Base-by-base conservation (phyloP, 495 filamentous ascomycete genomes). In the Neurospora hispaniola region DNA sequence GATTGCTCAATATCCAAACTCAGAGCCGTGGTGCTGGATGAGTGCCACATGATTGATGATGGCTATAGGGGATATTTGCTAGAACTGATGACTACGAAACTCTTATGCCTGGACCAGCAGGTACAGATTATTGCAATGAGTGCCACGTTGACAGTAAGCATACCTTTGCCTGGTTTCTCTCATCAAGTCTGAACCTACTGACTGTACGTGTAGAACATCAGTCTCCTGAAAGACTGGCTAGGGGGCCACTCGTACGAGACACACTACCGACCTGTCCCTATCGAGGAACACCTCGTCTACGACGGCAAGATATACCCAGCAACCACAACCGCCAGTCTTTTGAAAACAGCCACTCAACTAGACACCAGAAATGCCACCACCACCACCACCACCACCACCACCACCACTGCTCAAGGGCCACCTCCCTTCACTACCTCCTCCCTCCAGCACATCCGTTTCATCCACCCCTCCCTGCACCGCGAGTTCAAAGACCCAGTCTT, bases 81-180 rank as follows among this genome's bases (percentile, higher is more conserved):
- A 70, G 93, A 96, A 78, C 80, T 94, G n/a, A 88, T 94, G 82
- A 88, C 90, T 6, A 92, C 92, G 4, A 96, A 96, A 74, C 77
- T 94, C 35, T 79, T 94, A 8, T 86, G 90, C 70, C 82, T 94
- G 12, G 90, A 88, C 48, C 87, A 91, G 73, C 82, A 85, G 54
- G 86, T 93, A 38, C 93, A 96, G 75, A 89, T 96, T 35, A 84
- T 94, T 70, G 92, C 90, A 73, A 94, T 94, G 93, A 94, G 92
- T 73, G 92, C 93, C 18, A 94, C 93, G 3, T 79, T 94, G 42
- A 89, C 89, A 59, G 90, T 92, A 81, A 8, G 54, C 6, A 2
- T 70, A 86, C 73, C 2, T 54, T 44, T 11, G 12, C 14, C 42
- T 38, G 39, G 42, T n/a, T 12, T 42, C 11, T 70, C n/a, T 20